These are phyloP conservation scores for Tolypocladium endophyticum DNA, from an alignment of 2,329 filamentous ascomycete genomes.

Conservation along the genomic window DNA sequence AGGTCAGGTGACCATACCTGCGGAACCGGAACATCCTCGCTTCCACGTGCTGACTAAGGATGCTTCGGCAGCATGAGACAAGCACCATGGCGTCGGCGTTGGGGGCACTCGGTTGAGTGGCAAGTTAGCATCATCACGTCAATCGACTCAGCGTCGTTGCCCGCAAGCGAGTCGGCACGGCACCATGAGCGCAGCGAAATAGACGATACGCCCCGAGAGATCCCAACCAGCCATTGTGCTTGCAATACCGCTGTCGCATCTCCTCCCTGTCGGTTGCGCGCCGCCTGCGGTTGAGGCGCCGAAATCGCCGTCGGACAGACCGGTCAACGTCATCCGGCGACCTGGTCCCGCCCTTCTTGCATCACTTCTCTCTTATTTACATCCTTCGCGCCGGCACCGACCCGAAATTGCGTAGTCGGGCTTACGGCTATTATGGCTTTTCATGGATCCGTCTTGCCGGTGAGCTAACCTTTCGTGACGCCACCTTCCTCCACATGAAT, in stretches of 20 bases:
- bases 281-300: neutral
- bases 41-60: conserved; percentile 5
- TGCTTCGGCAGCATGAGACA: neutral
- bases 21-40: conserved; percentile 3
- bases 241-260: neutral
- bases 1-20: neutral
- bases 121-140: neutral
- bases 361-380: neutral
- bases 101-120: neutral
- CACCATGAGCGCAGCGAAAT: conserved; percentile 9
- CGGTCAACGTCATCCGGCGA: neutral
- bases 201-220: conserved; percentile 1
- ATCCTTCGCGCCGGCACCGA: neutral
- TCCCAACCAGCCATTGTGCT: neutral
- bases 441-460: conserved; percentile 18
- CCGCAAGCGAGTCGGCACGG: neutral
- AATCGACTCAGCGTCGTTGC: neutral
- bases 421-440: conserved; percentile 12
- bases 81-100: conserved; percentile 3
- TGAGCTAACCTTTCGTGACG: conserved; percentile 4
- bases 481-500: neutral
- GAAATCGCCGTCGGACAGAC: neutral
- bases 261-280: neutral
- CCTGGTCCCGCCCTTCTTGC: neutral
- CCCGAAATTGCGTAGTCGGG: neutral